A percentile compares a stretch with the other conserved stretches of the same genome.
phyloP scores from a whole-genome alignment of 139 green algal genomes.

The Micromonas pusilla region DNA sequence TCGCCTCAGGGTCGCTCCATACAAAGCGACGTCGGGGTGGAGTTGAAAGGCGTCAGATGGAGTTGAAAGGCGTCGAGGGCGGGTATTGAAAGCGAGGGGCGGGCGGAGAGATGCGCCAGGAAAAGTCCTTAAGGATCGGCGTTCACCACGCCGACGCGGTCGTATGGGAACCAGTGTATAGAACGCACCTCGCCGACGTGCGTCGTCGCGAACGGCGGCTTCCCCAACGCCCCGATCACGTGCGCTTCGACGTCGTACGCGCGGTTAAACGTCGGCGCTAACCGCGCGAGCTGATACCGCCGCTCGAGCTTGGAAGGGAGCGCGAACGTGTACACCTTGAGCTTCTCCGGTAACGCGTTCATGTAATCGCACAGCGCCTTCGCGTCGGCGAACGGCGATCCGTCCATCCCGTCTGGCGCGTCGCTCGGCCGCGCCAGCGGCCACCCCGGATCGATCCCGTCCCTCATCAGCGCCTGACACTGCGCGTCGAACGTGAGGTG shows the following conservation, averaged over 20 bases:
- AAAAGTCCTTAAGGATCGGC: too few species aligned
- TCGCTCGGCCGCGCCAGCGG: neutral
- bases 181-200: too few species aligned
- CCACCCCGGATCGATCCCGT: neutral
- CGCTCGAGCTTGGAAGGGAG: neutral
- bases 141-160: too few species aligned
- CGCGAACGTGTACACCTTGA: neutral
- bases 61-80: too few species aligned
- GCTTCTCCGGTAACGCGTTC: neutral
- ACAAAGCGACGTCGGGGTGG: too few species aligned
- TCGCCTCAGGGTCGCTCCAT: too few species aligned
- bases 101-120: too few species aligned
- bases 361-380: neutral
- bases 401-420: neutral
- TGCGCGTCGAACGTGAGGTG: neutral
- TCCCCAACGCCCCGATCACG: neutral
- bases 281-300: neutral
- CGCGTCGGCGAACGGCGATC: neutral
- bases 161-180: too few species aligned
- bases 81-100: too few species aligned
- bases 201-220: neutral
- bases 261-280: slow-evolving; percentile 15
- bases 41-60: too few species aligned
- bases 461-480: neutral
- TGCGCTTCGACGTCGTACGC: slow-evolving; percentile 11